A percentile compares a stretch with the other conserved stretches of the same genome.
Conservation (phyloP, 345 rosid species). For the Triadica sebifera region DNA sequence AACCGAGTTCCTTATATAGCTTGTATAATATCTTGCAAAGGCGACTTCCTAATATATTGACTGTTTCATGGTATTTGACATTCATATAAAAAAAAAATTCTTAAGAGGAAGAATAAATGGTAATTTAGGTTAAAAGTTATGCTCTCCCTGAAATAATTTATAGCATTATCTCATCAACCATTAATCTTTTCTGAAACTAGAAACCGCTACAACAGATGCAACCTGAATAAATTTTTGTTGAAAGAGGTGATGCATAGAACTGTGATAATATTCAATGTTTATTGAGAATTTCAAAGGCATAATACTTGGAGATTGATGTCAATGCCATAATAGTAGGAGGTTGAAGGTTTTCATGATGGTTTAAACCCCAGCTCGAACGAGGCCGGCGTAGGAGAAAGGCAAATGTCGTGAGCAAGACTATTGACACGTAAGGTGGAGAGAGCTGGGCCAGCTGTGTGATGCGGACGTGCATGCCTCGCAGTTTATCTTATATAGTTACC, state of each 20-base stretch:
- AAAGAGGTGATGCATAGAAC: neutral
- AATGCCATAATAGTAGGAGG: neutral
- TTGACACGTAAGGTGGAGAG: neutral
- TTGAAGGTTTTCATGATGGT: neutral
- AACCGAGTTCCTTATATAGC: neutral
- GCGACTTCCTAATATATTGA: neutral
- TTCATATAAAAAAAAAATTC: neutral
- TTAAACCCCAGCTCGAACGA: slow-evolving; percentile 7
- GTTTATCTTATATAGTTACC: no score
- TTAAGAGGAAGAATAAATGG: neutral
- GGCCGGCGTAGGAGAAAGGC: slow-evolving; percentile 5
- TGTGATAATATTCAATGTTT: no score
- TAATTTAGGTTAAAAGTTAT: slow-evolving; percentile 1
- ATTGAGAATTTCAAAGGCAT: neutral
- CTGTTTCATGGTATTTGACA: slow-evolving; percentile 16
- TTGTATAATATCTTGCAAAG: neutral
- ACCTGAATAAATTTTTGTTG: neutral
- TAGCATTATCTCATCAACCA: neutral
- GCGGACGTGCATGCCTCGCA: neutral
- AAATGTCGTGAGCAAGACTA: slow-evolving; percentile 17
- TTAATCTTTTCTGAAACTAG: neutral
- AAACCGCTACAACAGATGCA: neutral
- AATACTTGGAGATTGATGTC: no score
- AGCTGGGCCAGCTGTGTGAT: slow-evolving; percentile 8
- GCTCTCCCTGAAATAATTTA: neutral